Evolutionary conservation across 1,139 yeast species (phyloP).

Genomic region (Candida gigantensis): DNA sequence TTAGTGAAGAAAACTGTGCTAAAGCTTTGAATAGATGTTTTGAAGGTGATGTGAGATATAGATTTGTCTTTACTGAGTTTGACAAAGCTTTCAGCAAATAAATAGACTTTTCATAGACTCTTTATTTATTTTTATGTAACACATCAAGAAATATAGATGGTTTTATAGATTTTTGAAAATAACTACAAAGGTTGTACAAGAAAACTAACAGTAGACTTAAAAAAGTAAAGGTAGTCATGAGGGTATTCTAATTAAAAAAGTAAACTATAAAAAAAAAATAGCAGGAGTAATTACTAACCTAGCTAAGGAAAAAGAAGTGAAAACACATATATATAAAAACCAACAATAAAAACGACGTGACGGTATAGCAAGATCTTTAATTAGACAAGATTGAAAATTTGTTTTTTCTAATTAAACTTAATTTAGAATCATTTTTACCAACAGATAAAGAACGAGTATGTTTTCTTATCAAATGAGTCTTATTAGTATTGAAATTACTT

Average conservation of each 20-base stretch:
- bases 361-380: not conserved
- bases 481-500: not conserved
- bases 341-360: conserved; percentile 1
- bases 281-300: no score
- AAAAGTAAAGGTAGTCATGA: no score
- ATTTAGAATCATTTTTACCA: conserved; percentile 41
- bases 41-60: conserved; percentile 59
- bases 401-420: conserved; percentile 35
- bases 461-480: conserved; percentile 17
- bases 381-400: conserved; percentile 15
- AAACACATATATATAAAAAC: not conserved
- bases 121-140: not conserved
- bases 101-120: not conserved
- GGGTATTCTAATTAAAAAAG: not conserved
- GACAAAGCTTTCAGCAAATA: conserved; percentile 38
- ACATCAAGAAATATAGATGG: not conserved
- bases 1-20: conserved; percentile 30
- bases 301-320: conserved; percentile 4
- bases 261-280: not conserved
- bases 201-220: not conserved
- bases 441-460: conserved; percentile 42
- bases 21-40: conserved; percentile 33
- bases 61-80: conserved; percentile 61
- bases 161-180: not conserved
- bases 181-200: conserved; percentile 1